These are phyloP conservation scores for Mycena pura DNA, from an alignment of 768 basidiomycete species.

Conservation along the genomic window DNA sequence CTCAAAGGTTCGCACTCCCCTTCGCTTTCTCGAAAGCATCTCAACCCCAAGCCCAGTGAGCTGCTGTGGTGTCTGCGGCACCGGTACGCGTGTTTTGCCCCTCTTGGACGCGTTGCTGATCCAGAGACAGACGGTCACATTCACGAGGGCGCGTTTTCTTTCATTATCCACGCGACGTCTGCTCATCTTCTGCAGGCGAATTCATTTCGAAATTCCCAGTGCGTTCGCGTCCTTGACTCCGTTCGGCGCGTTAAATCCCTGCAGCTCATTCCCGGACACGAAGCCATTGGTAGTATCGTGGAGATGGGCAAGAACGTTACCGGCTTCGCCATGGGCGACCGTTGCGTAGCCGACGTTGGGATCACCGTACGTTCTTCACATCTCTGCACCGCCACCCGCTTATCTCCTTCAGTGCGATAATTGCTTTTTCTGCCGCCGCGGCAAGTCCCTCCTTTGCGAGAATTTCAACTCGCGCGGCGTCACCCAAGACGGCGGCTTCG, in stretches of 20 bases:
- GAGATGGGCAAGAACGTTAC: conserved; percentile 82
- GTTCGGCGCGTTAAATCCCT: background rate
- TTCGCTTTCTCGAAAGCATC: conserved; percentile 13
- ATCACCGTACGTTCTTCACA: conserved; percentile 56
- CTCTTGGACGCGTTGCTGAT: conserved; percentile 43
- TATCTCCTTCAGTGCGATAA: conserved; percentile 64
- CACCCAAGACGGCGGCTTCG: conserved; percentile 84
- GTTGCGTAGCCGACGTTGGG: conserved; percentile 84
- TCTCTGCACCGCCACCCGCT: background rate
- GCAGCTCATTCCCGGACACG: conserved; percentile 77
- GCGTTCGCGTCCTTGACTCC: background rate
- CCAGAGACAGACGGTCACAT: conserved; percentile 70
- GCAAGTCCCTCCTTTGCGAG: conserved; percentile 84
- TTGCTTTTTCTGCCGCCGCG: conserved; percentile 89
- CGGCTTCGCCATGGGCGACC: conserved; percentile 78
- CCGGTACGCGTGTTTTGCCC: conserved; percentile 11
- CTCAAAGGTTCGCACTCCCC: conserved; percentile 61
- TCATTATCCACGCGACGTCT: background rate
- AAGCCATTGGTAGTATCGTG: conserved; percentile 75
- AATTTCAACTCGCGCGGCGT: conserved; percentile 84
- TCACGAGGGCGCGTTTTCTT: conserved; percentile 50
- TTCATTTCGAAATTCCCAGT: conserved; percentile 71
- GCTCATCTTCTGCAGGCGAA: conserved; percentile 44
- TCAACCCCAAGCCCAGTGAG: conserved; percentile 36
- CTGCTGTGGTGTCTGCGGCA: conserved; percentile 47